A percentile compares a stretch with the other conserved stretches of the same genome.
phyloP scores from a whole-genome alignment of 305 asterid genomes.

The Plantago lanceolata region DNA sequence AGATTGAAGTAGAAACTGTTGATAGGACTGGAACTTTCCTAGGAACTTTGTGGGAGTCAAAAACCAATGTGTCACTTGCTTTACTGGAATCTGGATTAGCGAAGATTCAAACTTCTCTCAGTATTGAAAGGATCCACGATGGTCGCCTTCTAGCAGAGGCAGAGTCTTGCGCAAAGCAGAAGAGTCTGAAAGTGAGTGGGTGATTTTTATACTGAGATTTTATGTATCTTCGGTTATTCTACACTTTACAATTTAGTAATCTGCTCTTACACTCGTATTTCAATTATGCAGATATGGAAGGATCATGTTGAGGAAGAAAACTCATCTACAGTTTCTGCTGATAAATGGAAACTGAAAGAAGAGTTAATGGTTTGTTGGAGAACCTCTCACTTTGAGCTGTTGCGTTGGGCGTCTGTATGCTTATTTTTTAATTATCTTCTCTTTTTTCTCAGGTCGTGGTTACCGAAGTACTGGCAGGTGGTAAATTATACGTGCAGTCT shows the following conservation, averaged over 20 bases:
- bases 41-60: slow-evolving; percentile 89
- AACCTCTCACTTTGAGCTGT: slow-evolving; percentile 8
- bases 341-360: slow-evolving; percentile 84
- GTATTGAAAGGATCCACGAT: slow-evolving; percentile 81
- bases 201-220: not conserved
- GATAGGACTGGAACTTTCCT: slow-evolving; percentile 97
- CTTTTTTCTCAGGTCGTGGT: slow-evolving; percentile 58
- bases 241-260: not conserved
- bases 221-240: not conserved
- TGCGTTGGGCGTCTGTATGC: slow-evolving; percentile 3
- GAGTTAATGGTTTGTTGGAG: slow-evolving; percentile 61
- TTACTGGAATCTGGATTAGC: slow-evolving; percentile 96
- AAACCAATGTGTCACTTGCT: slow-evolving; percentile 61
- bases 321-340: slow-evolving; percentile 51
- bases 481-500: slow-evolving; percentile 81
- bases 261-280: slow-evolving; percentile 22
- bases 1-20: slow-evolving; percentile 96
- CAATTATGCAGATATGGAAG: slow-evolving; percentile 74
- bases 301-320: slow-evolving; percentile 87
- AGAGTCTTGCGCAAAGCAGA: slow-evolving; percentile 82
- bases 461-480: slow-evolving; percentile 94
- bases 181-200: slow-evolving; percentile 71
- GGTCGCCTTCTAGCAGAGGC: slow-evolving; percentile 87
- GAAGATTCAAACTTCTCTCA: slow-evolving; percentile 73
- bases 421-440: slow-evolving; percentile 5